phyloP scores from a whole-genome alignment of 257 asterid species.

The Plantago major region DNA sequence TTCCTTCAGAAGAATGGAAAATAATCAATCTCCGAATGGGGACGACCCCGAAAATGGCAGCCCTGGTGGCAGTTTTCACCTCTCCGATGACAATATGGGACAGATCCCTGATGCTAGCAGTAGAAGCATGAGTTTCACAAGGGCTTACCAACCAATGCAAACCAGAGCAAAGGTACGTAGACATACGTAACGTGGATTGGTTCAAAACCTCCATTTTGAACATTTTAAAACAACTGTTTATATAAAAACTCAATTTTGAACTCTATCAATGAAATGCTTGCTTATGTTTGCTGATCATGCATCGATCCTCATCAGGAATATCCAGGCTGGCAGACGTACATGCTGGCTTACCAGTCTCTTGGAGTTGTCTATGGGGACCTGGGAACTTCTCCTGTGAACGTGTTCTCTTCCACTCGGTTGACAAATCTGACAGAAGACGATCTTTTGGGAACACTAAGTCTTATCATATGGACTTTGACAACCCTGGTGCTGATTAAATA shows the following conservation, averaged over 20 bases:
- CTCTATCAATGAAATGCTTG: neutral
- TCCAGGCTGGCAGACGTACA: slow-evolving; percentile 37
- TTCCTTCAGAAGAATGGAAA: neutral
- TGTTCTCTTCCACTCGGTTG: slow-evolving; percentile 49
- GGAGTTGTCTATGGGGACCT: slow-evolving; percentile 76
- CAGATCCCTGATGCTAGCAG: slow-evolving; percentile 8
- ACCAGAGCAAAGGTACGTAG: slow-evolving; percentile 26
- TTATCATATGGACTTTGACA: slow-evolving; percentile 69
- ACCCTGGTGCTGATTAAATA: slow-evolving; percentile 52
- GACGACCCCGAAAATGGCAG: neutral
- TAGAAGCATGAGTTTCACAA: slow-evolving; percentile 30
- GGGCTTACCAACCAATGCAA: slow-evolving; percentile 25
- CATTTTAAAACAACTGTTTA: neutral
- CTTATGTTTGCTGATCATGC: neutral
- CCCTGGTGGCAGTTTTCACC: neutral
- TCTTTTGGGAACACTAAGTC: slow-evolving; percentile 62
- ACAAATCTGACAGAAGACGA: slow-evolving; percentile 53
- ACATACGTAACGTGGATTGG: neutral
- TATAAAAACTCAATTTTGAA: too few species aligned
- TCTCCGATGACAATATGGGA: slow-evolving; percentile 14
- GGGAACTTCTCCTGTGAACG: slow-evolving; percentile 74
- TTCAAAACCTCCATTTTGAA: neutral
- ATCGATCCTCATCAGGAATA: slow-evolving; percentile 30
- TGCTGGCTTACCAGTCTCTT: slow-evolving; percentile 65
- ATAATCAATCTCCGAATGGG: slow-evolving; percentile 19